Conservation (phyloP, 148 eudicot genomes). For the Rhododendron molle region DNA sequence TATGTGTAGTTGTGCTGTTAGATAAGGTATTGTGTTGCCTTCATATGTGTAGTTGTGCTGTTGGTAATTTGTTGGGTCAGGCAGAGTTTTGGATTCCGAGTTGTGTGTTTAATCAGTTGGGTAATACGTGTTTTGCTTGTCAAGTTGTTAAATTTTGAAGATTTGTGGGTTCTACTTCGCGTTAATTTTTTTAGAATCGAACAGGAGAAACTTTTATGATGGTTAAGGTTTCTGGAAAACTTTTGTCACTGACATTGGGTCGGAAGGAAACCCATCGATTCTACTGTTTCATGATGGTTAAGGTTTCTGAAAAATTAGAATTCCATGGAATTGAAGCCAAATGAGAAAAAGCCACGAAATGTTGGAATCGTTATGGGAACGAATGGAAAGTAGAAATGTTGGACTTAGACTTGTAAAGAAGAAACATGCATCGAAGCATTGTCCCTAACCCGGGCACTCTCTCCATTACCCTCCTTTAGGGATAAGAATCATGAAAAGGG, state of each 20-base stretch:
- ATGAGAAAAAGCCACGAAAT: not conserved
- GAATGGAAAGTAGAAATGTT: not conserved
- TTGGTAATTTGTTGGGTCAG: not conserved
- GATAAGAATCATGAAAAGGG: not conserved
- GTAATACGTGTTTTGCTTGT: not conserved
- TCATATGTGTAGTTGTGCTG: no score
- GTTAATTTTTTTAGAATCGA: not conserved
- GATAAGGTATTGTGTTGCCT: not conserved
- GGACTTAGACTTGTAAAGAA: not conserved
- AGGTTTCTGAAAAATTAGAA: not conserved
- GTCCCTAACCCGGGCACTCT: not conserved
- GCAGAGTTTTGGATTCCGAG: not conserved
- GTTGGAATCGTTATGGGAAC: not conserved
- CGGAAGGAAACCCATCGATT: not conserved
- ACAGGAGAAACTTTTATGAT: not conserved
- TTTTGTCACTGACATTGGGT: not conserved
- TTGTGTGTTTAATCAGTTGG: not conserved
- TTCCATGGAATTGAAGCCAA: not conserved
- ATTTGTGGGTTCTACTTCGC: not conserved
- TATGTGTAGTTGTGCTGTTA: not conserved
- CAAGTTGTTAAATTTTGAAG: not conserved
- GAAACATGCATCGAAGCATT: not conserved
- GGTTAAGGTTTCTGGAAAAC: no score
- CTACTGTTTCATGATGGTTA: not conserved
- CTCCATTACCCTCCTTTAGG: not conserved